phyloP scores from a whole-genome alignment of 1,284 basidiomycete genomes.

The Tilletia setariae region DNA sequence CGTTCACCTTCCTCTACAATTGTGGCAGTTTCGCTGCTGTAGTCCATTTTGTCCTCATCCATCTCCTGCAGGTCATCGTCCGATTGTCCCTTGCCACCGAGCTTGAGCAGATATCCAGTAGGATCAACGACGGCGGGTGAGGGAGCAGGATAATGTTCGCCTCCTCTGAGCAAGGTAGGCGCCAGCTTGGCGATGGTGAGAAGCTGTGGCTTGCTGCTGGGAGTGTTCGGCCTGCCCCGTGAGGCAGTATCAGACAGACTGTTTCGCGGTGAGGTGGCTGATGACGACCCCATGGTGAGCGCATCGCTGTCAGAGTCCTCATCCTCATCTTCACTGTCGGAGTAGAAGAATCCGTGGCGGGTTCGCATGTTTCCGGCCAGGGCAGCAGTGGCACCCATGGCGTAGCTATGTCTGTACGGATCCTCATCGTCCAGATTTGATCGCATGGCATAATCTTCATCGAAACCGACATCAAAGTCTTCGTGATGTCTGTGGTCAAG shows the following conservation, averaged over 20 bases:
- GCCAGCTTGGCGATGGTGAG: conserved; percentile 87
- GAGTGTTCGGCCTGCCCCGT: conserved; percentile 13
- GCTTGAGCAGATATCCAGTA: conserved; percentile 29
- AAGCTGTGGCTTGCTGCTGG: conserved; percentile 25
- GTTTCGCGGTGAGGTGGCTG: conserved; percentile 27
- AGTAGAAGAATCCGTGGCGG: conserved; percentile 17
- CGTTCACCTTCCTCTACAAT: conserved; percentile 3
- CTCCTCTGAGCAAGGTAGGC: conserved; percentile 84
- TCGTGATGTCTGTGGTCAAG: conserved; percentile 39
- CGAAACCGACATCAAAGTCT: conserved; percentile 43
- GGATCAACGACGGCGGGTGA: conserved; percentile 66
- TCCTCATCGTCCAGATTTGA: conserved; percentile 58
- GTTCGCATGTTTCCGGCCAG: neutral
- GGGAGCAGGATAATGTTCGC: conserved; percentile 56
- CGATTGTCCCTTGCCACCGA: neutral
- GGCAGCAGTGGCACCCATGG: neutral
- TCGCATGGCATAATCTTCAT: neutral
- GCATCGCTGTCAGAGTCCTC: conserved; percentile 51
- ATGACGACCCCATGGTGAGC: conserved; percentile 43
- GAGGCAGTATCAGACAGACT: neutral
- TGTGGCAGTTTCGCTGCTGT: neutral
- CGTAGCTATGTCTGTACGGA: neutral
- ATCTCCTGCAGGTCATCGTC: neutral
- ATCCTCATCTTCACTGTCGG: conserved; percentile 10
- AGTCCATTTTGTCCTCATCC: neutral